phyloP scores from a whole-genome alignment of 352 stramenopile species.

The Thraustochytrium sp. region DNA sequence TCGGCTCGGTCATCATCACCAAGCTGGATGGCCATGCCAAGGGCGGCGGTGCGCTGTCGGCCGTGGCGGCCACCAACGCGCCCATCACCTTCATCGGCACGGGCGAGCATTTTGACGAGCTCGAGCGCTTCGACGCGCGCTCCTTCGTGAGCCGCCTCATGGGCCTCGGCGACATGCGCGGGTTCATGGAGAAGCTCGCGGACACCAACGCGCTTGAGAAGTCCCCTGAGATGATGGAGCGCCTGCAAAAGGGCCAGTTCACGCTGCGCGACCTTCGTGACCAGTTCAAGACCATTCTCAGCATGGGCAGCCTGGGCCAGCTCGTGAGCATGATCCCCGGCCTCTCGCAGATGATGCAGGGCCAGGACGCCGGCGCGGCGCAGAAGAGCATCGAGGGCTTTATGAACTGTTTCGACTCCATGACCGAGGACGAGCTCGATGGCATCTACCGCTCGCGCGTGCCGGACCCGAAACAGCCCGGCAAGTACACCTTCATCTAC shows the following conservation, averaged over 20 bases:
- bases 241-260: conserved; percentile 91
- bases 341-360: conserved; percentile 48
- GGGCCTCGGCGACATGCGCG: conserved; percentile 93
- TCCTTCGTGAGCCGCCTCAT: conserved; percentile 97
- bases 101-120: conserved; percentile 95
- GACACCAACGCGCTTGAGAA: conserved; percentile 63
- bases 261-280: conserved; percentile 98
- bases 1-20: conserved; percentile 97
- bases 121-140: conserved; percentile 94
- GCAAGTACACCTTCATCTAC: conserved; percentile 61
- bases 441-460: conserved; percentile 54
- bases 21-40: conserved; percentile 99
- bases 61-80: conserved; percentile 91
- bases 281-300: conserved; percentile 95
- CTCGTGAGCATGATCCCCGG: conserved; percentile 98
- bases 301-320: conserved; percentile 92
- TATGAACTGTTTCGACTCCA: conserved; percentile 99
- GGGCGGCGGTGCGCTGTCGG: conserved; percentile 92
- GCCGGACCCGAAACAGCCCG: conserved; percentile 35
- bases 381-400: conserved; percentile 89
- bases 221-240: conserved; percentile 82
- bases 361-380: conserved; percentile 63
- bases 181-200: conserved; percentile 89
- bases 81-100: conserved; percentile 98
- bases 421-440: conserved; percentile 94